A percentile compares a stretch with the other conserved stretches of the same genome.
phyloP scores from a whole-genome alignment of 1,284 basidiomycete genomes.

The Puccinia hordei region DNA sequence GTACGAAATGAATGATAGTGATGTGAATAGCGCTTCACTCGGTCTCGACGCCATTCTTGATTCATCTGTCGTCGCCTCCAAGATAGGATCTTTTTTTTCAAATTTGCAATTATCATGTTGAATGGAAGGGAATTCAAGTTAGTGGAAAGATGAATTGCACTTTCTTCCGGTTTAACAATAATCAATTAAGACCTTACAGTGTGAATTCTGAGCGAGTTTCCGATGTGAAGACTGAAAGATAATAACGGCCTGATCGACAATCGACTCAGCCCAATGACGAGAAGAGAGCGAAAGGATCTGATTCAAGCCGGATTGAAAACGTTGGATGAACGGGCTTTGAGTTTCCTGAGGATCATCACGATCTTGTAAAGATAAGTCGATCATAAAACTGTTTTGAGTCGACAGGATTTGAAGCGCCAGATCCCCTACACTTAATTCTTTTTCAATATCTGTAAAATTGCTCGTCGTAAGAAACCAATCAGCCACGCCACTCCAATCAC shows the following conservation, averaged over 20 bases:
- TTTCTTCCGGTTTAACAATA: too few species aligned
- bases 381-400: constrained; percentile 37
- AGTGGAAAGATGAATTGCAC: too few species aligned
- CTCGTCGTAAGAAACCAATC: neutral
- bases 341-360: neutral
- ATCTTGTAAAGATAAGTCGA: constrained; percentile 10
- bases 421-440: constrained; percentile 29
- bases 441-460: constrained; percentile 14
- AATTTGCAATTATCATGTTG: too few species aligned
- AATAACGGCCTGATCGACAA: neutral
- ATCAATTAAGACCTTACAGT: neutral
- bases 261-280: neutral
- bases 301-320: constrained; percentile 12
- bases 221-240: neutral
- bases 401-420: constrained; percentile 19
- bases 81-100: too few species aligned
- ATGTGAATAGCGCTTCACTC: neutral
- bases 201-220: constrained; percentile 1
- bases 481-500: neutral
- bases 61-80: neutral
- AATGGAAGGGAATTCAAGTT: neutral
- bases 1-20: neutral
- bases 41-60: neutral
- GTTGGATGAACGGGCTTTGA: neutral
- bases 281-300: neutral